Base-by-base conservation (phyloP, 441 rosid species). In the Euphorbia celastroides region DNA sequence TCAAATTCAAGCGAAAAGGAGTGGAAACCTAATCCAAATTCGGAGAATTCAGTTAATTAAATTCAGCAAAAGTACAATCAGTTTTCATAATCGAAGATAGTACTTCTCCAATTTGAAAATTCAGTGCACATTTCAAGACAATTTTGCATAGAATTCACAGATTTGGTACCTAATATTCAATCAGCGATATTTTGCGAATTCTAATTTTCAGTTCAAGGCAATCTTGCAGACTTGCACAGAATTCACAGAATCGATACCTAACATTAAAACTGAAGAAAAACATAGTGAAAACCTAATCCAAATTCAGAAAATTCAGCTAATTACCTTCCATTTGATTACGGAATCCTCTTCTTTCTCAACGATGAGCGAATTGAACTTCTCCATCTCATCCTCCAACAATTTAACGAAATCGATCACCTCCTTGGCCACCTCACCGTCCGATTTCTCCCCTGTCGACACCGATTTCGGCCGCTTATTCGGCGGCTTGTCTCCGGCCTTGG, bases 311-410 rank as follows among this genome's bases (percentile, higher is more conserved):
- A 13, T 8, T 1, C 2, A 7, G 7, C n/a, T 2, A 52, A 30
- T 13, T 64, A 68, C 80, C 77, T 93, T 93, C 80, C 86, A 83
- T 72, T 82, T 75, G 67, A 93, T 93, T 72, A 93, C 84, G 72
- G 81, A 88, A 46, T 93, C 98, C 79, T 93, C 98, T 79, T 93
- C 98, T 72, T 93, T 88, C 71, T 90, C 96, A 55, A 87, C 84
- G 68, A 90, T 86, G 82, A 93, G 72, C 1, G 81, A 60, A 67
- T 93, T 93, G 69, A 93, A 88, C 75, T 93, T 93, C 80, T 93
- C 94, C 75, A 90, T 77, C 81, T 93, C 97, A 61, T 78, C 91
- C 73, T 93, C 97, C 81, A 93, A 80, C 64, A 81, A 67, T 38
- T 77, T 79, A 57, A 84, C 75, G 73, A 93, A 88, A 80, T 88